phyloP scores from a whole-genome alignment of 2,329 filamentous ascomycete species.

The Paramyrothecium roridum region DNA sequence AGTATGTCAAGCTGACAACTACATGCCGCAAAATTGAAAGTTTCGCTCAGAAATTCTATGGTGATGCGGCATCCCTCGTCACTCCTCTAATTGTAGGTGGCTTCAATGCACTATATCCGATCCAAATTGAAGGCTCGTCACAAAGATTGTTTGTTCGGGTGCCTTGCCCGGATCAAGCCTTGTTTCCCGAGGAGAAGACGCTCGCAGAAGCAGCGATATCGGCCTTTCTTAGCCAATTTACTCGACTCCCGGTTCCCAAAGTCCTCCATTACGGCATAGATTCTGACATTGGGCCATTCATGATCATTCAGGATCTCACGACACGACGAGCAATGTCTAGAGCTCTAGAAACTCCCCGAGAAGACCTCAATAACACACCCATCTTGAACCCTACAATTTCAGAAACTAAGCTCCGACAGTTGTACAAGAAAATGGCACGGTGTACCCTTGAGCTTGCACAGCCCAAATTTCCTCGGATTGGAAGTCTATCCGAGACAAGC shows the following conservation, averaged over 20 bases:
- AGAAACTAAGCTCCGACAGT: conserved; percentile 20
- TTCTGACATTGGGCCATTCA: conserved; percentile 14
- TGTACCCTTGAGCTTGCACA: conserved; percentile 34
- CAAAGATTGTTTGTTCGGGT: conserved; percentile 14
- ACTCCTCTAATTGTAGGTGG: conserved; percentile 20
- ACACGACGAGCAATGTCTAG: conserved; percentile 12
- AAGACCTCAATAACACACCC: conserved; percentile 13
- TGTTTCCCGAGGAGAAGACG: conserved; percentile 17
- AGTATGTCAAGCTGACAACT: conserved; percentile 12
- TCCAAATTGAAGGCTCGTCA: conserved; percentile 12
- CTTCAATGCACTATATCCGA: conserved; percentile 21
- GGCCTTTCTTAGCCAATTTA: conserved; percentile 10
- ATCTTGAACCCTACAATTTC: conserved; percentile 20
- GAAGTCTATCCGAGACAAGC: conserved; percentile 26
- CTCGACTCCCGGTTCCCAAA: conserved; percentile 19
- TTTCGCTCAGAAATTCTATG: conserved; percentile 13
- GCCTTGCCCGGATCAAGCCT: conserved; percentile 13
- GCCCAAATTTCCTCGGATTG: conserved; percentile 31
- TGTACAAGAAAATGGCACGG: conserved; percentile 33
- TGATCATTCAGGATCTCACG: conserved; percentile 15
- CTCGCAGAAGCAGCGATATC: conserved; percentile 16
- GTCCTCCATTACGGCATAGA: conserved; percentile 15
- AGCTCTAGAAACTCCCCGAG: conserved; percentile 11
- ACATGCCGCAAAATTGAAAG: conserved; percentile 14
- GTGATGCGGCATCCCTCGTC: conserved; percentile 10